phyloP scores from a whole-genome alignment of 257 asterid species.

The Agastache rugosa region DNA sequence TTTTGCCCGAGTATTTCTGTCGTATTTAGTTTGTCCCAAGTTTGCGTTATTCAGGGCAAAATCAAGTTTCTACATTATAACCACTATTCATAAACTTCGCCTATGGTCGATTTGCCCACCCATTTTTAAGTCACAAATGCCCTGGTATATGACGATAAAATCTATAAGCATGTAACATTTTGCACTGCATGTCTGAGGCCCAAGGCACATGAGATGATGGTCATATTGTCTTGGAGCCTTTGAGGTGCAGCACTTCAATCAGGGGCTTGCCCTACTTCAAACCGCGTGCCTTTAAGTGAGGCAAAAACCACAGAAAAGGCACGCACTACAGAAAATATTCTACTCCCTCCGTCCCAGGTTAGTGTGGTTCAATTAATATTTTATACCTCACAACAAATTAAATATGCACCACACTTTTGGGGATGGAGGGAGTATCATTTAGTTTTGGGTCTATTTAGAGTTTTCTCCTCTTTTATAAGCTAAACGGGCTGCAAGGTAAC shows the following conservation, averaged over 20 bases:
- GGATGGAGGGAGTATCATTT: too few species aligned
- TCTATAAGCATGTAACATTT: not conserved
- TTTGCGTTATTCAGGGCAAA: not conserved
- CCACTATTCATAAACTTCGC: conserved; percentile 11
- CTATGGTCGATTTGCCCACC: not conserved
- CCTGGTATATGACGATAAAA: conserved; percentile 4
- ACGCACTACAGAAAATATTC: not conserved
- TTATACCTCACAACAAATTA: too few species aligned
- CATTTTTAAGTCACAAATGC: not conserved
- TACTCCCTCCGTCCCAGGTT: too few species aligned
- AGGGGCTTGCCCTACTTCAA: not conserved
- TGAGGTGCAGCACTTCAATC: not conserved
- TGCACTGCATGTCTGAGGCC: not conserved
- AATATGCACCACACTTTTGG: too few species aligned
- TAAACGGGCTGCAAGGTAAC: not conserved
- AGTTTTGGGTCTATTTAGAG: not conserved
- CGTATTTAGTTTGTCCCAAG: not conserved
- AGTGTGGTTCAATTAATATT: too few species aligned
- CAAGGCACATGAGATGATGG: not conserved
- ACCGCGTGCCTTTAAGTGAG: not conserved
- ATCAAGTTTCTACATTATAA: not conserved
- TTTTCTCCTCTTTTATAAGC: not conserved
- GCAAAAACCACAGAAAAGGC: not conserved
- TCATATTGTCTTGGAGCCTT: not conserved
- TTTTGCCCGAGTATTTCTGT: not conserved